Base-by-base conservation (phyloP, 257 asterid genomes). In the Paulownia fortunei region DNA sequence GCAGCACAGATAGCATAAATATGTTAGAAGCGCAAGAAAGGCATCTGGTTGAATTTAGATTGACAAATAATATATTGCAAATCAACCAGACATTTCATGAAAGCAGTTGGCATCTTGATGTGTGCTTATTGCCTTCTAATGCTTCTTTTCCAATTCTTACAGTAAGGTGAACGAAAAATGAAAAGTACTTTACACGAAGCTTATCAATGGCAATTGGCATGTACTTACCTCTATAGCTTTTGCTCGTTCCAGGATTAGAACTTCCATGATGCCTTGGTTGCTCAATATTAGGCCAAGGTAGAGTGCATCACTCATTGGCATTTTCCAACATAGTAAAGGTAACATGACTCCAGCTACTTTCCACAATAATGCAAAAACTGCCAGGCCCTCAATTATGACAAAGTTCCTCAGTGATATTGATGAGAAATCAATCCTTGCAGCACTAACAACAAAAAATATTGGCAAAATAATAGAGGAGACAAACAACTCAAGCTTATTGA, bases 191-290 rank as follows among this genome's bases (percentile, higher is more conserved):
- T 9, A 18, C 46, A 59, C 16, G 21, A 74, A 41, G 44, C 42
- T 61, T 32, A 49, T 63, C 8, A 34, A 27, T 44, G 56, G 13
- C n/a, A 66, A 24, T 21, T 39, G 52, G 18, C 0, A 56, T 8
- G n/a, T 49, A 56, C 32, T 73, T 79, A 86, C 89, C 32, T 67
- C 68, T 46, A 70, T 24, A 2, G 81, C 8, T 59, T 65, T 58
- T 5, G 87, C 89, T 49, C 79, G 73, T 81, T 79, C 84, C 61
- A 86, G 19, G 23, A 83, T 5, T 24, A 86, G 68, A 24, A 81
- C 80, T 26, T 86, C 89, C 32, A 78, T 67, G 72, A 86, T 86
- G 70, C 89, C 89, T 75, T 86, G 87, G 67, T 78, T 76, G 84
- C 86, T 68, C 69, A 86, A 62, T 18, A 86, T 58, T 21, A 83